Conservation (phyloP, 441 rosid species). For the Arabidopsis hybrid region DNA sequence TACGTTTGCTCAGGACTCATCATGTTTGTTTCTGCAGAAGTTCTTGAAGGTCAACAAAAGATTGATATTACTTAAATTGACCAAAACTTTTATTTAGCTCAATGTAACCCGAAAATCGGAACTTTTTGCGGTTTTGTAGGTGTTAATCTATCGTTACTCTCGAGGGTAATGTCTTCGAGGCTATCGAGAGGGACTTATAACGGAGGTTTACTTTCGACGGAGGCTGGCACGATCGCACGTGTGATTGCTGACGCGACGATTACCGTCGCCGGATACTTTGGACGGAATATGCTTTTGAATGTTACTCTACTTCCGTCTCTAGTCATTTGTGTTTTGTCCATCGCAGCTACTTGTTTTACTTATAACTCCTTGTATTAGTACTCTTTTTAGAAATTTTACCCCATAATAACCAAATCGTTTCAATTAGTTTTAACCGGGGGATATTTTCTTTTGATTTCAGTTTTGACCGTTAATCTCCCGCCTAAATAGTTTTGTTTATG, state of each 20-base stretch:
- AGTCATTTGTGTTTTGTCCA: conserved; percentile 67
- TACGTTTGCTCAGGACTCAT: conserved; percentile 87
- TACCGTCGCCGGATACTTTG: conserved; percentile 81
- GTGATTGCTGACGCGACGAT: conserved; percentile 91
- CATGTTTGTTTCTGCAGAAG: conserved; percentile 93
- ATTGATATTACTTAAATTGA: neutral
- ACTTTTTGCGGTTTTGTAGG: conserved; percentile 48
- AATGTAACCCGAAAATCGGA: neutral
- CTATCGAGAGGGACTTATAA: conserved; percentile 92
- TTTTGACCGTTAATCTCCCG: neutral
- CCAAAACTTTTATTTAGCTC: neutral
- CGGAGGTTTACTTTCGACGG: conserved; percentile 91
- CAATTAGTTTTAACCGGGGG: neutral
- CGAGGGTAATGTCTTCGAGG: conserved; percentile 95
- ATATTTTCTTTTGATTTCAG: neutral
- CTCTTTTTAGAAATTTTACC: neutral
- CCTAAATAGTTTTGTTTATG: too few species aligned
- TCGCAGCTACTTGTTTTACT: conserved; percentile 78
- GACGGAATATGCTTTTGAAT: conserved; percentile 69
- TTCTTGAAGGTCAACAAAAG: conserved; percentile 75
- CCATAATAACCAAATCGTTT: neutral
- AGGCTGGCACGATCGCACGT: conserved; percentile 92
- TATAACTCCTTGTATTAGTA: conserved; percentile 82
- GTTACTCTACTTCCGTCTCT: conserved; percentile 83
- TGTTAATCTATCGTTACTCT: conserved; percentile 84